Percentiles rank a stretch among this genome's conserved stretches.
Conservation (phyloP, 495 filamentous ascomycete species). For the Tricharina praecox region DNA sequence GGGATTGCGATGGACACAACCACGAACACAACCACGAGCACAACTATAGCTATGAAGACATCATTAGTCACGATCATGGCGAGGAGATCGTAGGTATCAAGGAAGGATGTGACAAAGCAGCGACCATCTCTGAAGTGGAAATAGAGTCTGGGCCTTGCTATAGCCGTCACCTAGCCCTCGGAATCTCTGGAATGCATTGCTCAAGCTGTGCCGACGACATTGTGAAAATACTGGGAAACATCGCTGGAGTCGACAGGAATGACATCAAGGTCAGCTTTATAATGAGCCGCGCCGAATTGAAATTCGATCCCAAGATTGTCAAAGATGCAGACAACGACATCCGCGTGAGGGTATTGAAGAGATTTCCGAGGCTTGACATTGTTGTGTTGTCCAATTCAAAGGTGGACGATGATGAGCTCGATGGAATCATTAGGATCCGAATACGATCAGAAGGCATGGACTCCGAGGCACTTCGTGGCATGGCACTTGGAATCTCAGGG, state of each 20-base stretch:
- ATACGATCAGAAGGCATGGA: conserved; percentile 7
- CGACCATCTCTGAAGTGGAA: not conserved
- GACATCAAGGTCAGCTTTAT: conserved; percentile 22
- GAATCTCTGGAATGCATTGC: conserved; percentile 24
- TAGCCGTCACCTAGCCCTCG: conserved; percentile 10
- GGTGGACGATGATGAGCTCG: conserved; percentile 13
- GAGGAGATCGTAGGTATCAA: not conserved
- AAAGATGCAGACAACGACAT: conserved; percentile 12
- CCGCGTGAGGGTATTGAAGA: conserved; percentile 9
- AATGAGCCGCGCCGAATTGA: conserved; percentile 20
- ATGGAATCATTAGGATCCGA: conserved; percentile 16
- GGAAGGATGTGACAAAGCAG: too few species aligned
- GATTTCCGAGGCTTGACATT: conserved; percentile 19
- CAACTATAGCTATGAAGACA: not conserved
- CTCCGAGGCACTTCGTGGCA: conserved; percentile 3
- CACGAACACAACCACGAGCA: conserved; percentile 1
- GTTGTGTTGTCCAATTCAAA: conserved; percentile 10
- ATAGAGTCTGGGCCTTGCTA: conserved; percentile 1
- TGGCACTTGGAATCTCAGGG: conserved; percentile 4
- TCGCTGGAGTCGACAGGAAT: conserved; percentile 12
- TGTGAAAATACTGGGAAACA: conserved; percentile 13
- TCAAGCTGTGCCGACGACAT: conserved; percentile 23
- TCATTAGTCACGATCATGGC: not conserved
- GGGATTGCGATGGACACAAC: not conserved
- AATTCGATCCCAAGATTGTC: conserved; percentile 10